Percentiles rank a stretch among this genome's conserved stretches.
phyloP scores from a whole-genome alignment of 2,329 filamentous ascomycete species.

The Dryadomyces quercus-mongolicae region DNA sequence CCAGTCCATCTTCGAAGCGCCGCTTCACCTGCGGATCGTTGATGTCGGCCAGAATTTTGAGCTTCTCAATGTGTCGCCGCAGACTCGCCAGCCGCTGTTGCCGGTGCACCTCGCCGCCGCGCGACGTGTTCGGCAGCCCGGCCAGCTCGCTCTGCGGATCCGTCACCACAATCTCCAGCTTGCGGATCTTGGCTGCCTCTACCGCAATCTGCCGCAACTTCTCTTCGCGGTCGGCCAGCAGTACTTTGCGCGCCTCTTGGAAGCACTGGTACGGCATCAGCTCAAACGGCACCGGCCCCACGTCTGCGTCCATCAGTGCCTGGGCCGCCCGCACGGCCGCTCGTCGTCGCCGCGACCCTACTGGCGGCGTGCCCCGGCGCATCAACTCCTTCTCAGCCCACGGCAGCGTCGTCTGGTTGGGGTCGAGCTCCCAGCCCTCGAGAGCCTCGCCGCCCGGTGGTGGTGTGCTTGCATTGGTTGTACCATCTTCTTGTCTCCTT shows the following conservation, averaged over 20 bases:
- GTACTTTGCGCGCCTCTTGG: slow-evolving; percentile 80
- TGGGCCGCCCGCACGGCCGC: slow-evolving; percentile 43
- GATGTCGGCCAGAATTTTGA: slow-evolving; percentile 86
- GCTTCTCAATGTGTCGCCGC: slow-evolving; percentile 56
- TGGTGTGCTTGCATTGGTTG: background rate
- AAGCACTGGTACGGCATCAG: slow-evolving; percentile 95
- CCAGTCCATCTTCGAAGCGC: slow-evolving; percentile 80
- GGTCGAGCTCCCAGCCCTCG: slow-evolving; percentile 41
- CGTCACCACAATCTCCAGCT: slow-evolving; percentile 40
- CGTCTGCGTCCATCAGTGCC: slow-evolving; percentile 21
- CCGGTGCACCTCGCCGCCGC: slow-evolving; percentile 53
- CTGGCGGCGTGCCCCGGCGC: slow-evolving; percentile 54
- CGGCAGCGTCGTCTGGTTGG: slow-evolving; percentile 52
- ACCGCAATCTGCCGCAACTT: slow-evolving; percentile 64
- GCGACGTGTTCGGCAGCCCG: slow-evolving; percentile 38
- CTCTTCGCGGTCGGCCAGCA: slow-evolving; percentile 67
- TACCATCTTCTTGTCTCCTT: background rate
- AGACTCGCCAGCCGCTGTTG: slow-evolving; percentile 57
- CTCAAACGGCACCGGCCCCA: slow-evolving; percentile 69
- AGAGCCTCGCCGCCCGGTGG: slow-evolving; percentile 12
- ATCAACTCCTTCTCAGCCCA: slow-evolving; percentile 57
- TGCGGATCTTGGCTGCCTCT: slow-evolving; percentile 56
- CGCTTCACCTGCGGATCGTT: slow-evolving; percentile 93
- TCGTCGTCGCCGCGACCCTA: slow-evolving; percentile 78
- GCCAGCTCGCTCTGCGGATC: background rate